Evolutionary conservation across 805 yeast genomes (phyloP).

Genomic region (Candida sphagnicola): DNA sequence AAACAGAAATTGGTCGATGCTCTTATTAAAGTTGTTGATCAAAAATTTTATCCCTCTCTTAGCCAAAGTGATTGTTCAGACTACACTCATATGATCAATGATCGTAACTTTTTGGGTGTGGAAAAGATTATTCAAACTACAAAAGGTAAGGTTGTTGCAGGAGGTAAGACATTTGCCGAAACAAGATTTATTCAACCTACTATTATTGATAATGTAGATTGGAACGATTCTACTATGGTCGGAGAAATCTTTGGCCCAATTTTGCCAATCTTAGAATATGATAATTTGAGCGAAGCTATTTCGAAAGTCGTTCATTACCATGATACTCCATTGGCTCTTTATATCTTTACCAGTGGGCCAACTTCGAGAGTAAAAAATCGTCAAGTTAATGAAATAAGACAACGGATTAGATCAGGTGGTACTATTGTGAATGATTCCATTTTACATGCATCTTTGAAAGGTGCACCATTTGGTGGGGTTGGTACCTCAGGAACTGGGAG

Average conservation of each 20-base stretch:
- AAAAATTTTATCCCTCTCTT: constrained; percentile 41
- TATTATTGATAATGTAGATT: constrained; percentile 55
- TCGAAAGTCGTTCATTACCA: constrained; percentile 41
- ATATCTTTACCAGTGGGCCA: constrained; percentile 54
- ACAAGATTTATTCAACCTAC: constrained; percentile 68
- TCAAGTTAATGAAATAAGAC: constrained; percentile 38
- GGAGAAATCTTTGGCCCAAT: constrained; percentile 85
- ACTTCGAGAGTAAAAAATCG: constrained; percentile 44
- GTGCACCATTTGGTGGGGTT: constrained; percentile 88
- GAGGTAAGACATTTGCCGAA: constrained; percentile 37
- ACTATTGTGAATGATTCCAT: constrained; percentile 66
- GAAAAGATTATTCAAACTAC: constrained; percentile 40
- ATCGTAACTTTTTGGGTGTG: constrained; percentile 49
- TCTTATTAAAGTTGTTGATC: constrained; percentile 35
- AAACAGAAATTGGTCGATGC: constrained; percentile 48
- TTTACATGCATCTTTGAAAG: constrained; percentile 61
- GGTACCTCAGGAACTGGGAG: constrained; percentile 80
- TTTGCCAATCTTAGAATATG: constrained; percentile 66
- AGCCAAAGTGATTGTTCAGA: constrained; percentile 8
- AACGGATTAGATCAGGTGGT: constrained; percentile 67
- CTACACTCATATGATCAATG: constrained; percentile 60
- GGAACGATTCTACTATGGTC: constrained; percentile 69
- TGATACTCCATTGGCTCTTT: constrained; percentile 80
- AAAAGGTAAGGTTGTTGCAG: constrained; percentile 47
- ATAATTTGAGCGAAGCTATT: constrained; percentile 41